Evolutionary conservation across 2,329 filamentous ascomycete species (phyloP), one percentile per base, ranked within the genome.

Genomic region (Aspergillus sp.): DNA sequence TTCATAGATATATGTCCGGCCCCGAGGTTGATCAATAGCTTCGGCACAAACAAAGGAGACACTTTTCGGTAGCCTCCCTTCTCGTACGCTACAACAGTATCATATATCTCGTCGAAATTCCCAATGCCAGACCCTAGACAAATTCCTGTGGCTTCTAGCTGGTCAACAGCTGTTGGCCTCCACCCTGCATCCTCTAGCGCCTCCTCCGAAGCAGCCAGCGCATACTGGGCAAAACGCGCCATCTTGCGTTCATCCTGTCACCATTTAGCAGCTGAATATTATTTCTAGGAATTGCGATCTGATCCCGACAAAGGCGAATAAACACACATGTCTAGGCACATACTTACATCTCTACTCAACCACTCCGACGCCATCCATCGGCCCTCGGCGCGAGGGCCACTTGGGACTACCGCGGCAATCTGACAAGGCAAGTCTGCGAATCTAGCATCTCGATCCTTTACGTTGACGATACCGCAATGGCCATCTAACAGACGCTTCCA

Each of bases 111-210:
- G 41, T 96, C 90, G 40, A 99, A 82, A 68, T 95, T 97, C 15
- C 95, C 95, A 67, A 99, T 97, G 2, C 95, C 95, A 64, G 93
- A 98, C 2, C 95, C 95, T 41, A 99, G 82, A 68, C 93, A 96
- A 1, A 99, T 90, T 0, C 95, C 95, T 0, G 93, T 96, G 55
- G 82, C 82, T 69, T 96, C 90, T 23, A 84, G 82, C 57, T 93
- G 85, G 23, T 86, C 82, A 17, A 81, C 79, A 4, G 70, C 75
- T 5, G 77, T 78, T 0, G 88, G 86, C 49, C 83, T 80, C 91
- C 93, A 97, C 2, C 83, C 86, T 1, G 93, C 89, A 79, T 98
- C 91, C 27, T 84, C 76, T 52, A 99, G 79, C 0, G 95, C 95
- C 83, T 98, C 95, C 51, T 91, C 85, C 0, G 91, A 84, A 3